Evolutionary conservation across 371 early-diverging fungal species (phyloP), one percentile per base, ranked within the genome.

Genomic region (Vairimorpha necatrix): DNA sequence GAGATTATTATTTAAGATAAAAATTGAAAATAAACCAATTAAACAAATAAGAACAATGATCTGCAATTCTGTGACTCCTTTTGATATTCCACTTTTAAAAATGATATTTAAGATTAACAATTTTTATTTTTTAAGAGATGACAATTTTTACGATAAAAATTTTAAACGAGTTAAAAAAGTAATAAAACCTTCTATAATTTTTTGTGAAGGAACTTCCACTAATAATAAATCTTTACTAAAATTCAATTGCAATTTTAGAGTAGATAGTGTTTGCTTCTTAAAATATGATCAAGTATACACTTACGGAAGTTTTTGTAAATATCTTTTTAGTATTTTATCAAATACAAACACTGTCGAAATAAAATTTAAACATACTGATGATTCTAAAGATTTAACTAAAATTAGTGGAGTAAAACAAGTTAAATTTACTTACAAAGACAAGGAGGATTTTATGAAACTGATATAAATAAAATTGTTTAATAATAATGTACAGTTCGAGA

Each of bases 181-280:
- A 2, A 9, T 2, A 2, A 67, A 75, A 20, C 65, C 65, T 22
- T 69, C 54, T 24, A 50, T 74, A 9, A 0, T 73, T 20, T 82
- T 82, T 68, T 67, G 67, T 20, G 82, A 82, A 73, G 77, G 67
- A 14, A 48, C 66, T 14, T 54, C 20, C 14, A 72, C 83, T 6
- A 83, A 83, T 61, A 78, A 78, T 47, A 75, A 26, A 36, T 74
- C 67, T 32, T 24, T 83, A 46, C 65, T 83, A 7, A 63, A 60
- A 20, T 72, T 63, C 62, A 38, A 42, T 13, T 33, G 42, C 9
- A n/a, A 53, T 30, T 33, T 58, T 46, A 42, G 67, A 34, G 24
- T 53, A 28, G 78, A 80, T 66, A 33, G 63, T 71, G 71, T 74
- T 2, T 72, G 69, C n/a, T 78, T 74, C 14, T 62, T 83, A 22